Percentiles rank a stretch among this genome's conserved stretches.
Conservation (phyloP, 1,284 basidiomycete species). For the Sanghuangporus baumii region DNA sequence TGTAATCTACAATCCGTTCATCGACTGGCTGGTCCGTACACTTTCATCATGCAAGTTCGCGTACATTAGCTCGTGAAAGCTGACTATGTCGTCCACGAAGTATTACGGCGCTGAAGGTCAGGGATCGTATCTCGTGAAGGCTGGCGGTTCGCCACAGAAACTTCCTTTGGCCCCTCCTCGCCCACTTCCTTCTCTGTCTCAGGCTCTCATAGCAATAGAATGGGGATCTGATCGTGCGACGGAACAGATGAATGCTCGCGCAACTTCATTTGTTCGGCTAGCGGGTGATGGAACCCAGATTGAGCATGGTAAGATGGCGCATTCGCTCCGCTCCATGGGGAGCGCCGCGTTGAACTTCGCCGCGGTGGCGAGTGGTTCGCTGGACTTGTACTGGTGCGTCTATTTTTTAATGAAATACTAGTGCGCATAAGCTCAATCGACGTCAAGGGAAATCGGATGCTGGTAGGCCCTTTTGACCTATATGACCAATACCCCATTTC, state of each 20-base stretch:
- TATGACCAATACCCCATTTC: not conserved
- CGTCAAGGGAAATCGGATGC: slow-evolving; percentile 82
- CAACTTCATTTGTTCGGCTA: slow-evolving; percentile 67
- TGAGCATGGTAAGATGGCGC: slow-evolving; percentile 78
- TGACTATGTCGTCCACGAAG: slow-evolving; percentile 29
- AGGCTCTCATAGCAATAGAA: slow-evolving; percentile 85
- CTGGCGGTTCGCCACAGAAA: slow-evolving; percentile 50
- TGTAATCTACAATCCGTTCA: slow-evolving; percentile 90
- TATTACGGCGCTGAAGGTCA: slow-evolving; percentile 78
- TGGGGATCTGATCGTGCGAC: slow-evolving; percentile 83
- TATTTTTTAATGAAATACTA: slow-evolving; percentile 4
- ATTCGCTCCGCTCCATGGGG: slow-evolving; percentile 79
- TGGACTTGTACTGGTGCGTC: slow-evolving; percentile 79
- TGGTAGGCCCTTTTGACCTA: slow-evolving; percentile 40
- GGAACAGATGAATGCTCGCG: slow-evolving; percentile 59
- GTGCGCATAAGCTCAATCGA: not conserved
- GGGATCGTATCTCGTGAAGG: slow-evolving; percentile 71
- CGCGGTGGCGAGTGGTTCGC: slow-evolving; percentile 77
- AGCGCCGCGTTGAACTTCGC: slow-evolving; percentile 83
- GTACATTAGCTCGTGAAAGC: not conserved
- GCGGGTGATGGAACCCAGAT: slow-evolving; percentile 66
- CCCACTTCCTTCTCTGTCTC: slow-evolving; percentile 67
- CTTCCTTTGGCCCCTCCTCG: slow-evolving; percentile 68
- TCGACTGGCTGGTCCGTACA: slow-evolving; percentile 63
- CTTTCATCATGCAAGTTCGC: not conserved